A percentile compares a stretch with the other conserved stretches of the same genome.
These are phyloP conservation scores for Lachnellula hyalina DNA, from an alignment of 2,329 filamentous ascomycete species.

Conservation along the genomic window DNA sequence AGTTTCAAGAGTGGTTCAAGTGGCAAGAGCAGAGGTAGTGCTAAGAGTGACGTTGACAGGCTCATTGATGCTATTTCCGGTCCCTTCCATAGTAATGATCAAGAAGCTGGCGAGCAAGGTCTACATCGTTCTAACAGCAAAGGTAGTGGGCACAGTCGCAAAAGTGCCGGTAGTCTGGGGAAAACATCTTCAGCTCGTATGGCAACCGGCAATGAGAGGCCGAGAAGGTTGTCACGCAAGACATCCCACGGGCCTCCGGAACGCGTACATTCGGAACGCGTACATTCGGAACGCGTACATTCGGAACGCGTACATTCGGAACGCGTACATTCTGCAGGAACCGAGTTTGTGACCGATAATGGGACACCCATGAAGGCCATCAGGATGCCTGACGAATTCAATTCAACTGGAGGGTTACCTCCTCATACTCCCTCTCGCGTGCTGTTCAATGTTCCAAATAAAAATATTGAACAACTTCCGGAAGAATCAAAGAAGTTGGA, in stretches of 20 bases:
- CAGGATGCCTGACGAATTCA: constrained; percentile 40
- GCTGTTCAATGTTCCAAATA: constrained; percentile 17
- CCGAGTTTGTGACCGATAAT: constrained; percentile 36
- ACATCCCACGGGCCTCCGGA: constrained; percentile 20
- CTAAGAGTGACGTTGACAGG: constrained; percentile 60
- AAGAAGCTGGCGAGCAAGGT: constrained; percentile 25
- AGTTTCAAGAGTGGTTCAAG: constrained; percentile 27
- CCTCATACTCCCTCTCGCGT: constrained; percentile 13
- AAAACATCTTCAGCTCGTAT: background rate
- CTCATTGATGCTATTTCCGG: constrained; percentile 68
- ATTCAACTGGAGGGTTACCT: constrained; percentile 2
- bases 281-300: too few species aligned
- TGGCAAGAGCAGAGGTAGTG: constrained; percentile 36
- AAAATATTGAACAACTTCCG: background rate
- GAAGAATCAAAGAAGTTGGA: constrained; percentile 5
- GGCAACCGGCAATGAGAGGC: background rate
- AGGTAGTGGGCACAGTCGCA: constrained; percentile 16
- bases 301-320: too few species aligned
- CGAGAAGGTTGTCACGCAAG: constrained; percentile 14
- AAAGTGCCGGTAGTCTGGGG: constrained; percentile 16
- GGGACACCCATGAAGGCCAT: constrained; percentile 40
- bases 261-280: constrained; percentile 13
- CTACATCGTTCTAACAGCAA: constrained; percentile 19
- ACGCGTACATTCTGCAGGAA: constrained; percentile 33
- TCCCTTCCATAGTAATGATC: constrained; percentile 42